Evolutionary conservation across 2,329 filamentous ascomycete species (phyloP).

Genomic region (Arthrobotrys megalospora): DNA sequence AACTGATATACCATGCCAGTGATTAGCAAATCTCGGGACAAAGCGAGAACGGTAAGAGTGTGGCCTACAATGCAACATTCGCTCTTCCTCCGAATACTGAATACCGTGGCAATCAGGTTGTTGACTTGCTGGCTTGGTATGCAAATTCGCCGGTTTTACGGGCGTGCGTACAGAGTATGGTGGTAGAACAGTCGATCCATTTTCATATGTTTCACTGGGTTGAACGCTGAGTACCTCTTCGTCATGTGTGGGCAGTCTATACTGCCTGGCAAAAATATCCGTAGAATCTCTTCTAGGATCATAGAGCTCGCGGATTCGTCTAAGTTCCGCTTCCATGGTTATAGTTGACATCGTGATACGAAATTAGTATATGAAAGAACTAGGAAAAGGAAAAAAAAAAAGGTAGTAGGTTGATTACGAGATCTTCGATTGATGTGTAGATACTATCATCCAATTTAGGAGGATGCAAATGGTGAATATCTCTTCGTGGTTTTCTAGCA

Average conservation of each 20-base stretch:
- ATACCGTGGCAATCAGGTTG: conserved; percentile 2
- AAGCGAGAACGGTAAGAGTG: background rate
- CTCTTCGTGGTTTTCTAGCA: background rate
- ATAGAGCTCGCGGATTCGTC: conserved; percentile 26
- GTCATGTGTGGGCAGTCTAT: conserved; percentile 12
- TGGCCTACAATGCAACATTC: conserved; percentile 27
- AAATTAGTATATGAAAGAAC: background rate
- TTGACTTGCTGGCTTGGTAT: conserved; percentile 1
- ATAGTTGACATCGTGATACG: conserved; percentile 7
- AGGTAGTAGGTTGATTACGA: background rate
- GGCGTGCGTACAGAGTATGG: conserved; percentile 7
- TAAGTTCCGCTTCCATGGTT: conserved; percentile 46
- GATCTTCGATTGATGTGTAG: conserved; percentile 24
- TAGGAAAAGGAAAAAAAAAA: background rate
- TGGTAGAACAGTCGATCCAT: background rate
- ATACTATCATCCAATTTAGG: conserved; percentile 9
- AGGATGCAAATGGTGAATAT: background rate
- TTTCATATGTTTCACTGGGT: background rate
- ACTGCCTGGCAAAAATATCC: conserved; percentile 36
- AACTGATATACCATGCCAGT: conserved; percentile 11
- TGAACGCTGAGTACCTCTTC: background rate
- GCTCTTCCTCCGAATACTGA: conserved; percentile 11
- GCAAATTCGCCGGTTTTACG: background rate
- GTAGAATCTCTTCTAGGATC: conserved; percentile 39
- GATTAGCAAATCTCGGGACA: background rate